Percentiles rank a stretch among this genome's conserved stretches.
These are phyloP conservation scores for Dactylellina cionopaga DNA, from an alignment of 2,329 filamentous ascomycete genomes.

Conservation along the genomic window DNA sequence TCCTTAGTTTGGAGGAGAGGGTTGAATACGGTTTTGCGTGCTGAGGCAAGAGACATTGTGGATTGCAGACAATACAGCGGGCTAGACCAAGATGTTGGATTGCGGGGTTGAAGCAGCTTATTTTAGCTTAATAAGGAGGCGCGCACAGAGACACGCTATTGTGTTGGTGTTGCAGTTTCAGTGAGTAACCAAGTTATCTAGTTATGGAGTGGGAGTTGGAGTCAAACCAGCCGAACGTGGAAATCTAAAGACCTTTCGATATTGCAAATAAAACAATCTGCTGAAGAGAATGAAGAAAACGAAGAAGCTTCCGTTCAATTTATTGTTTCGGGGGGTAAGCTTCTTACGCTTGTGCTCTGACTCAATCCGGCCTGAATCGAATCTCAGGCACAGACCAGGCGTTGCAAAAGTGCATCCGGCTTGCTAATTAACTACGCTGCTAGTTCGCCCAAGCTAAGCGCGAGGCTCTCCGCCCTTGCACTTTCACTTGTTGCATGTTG, in stretches of 20 bases:
- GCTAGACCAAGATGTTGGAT: too few relatives aligned
- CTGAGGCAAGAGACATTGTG: constrained; percentile 37
- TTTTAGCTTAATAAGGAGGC: neutral
- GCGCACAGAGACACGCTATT: neutral
- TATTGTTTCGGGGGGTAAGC: neutral
- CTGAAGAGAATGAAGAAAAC: too few relatives aligned
- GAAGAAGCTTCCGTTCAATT: too few relatives aligned
- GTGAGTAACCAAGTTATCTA: neutral
- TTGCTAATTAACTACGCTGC: neutral
- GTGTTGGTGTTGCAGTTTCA: constrained; percentile 14
- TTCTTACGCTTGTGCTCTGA: constrained; percentile 8
- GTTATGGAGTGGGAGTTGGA: neutral
- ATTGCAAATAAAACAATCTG: too few relatives aligned
- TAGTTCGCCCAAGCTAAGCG: too few relatives aligned
- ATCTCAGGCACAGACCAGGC: constrained; percentile 17
- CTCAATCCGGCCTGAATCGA: constrained; percentile 1
- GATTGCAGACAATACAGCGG: too few relatives aligned
- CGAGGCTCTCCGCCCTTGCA: too few relatives aligned
- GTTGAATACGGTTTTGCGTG: constrained; percentile 56
- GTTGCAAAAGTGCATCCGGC: constrained; percentile 9
- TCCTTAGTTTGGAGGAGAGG: constrained; percentile 55
- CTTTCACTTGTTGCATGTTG: too few relatives aligned
- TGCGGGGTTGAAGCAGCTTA: neutral
- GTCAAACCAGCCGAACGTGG: neutral
- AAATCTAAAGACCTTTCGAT: neutral